Base-by-base conservation (phyloP, 2,329 filamentous ascomycete species). In the Lanzia echinophila region DNA sequence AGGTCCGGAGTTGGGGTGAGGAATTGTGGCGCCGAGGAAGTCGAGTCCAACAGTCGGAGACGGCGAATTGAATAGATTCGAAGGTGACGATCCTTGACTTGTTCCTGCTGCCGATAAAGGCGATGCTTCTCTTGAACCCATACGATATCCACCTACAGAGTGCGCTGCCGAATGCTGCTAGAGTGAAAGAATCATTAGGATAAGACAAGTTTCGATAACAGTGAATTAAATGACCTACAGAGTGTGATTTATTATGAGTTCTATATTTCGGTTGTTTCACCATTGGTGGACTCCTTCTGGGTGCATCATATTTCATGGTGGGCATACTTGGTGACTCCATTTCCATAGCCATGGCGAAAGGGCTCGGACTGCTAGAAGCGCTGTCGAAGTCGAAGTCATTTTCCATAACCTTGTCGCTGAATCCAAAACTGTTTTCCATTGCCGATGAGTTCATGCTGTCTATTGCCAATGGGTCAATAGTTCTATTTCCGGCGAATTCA, bases 311-410 rank as follows among this genome's bases (percentile, higher is more conserved):
- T 56, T 73, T 71, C 56, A 71, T 69, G 28, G 63, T 70, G 32
- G 71, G 68, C 70, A 74, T 76, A 6, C 64, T 65, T 38, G 65
- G 65, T 20, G 74, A 77, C 8, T 72, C 69, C 58, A 75, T 72
- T 52, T 71, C 60, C 32, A 60, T 53, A 12, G 55, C 46, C 44
- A 55, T 51, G 41, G 56, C 61, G 50, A 65, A 63, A 8, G 69
- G 71, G 53, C 73, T 75, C 6, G 82, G 79, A 56, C 79, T 85
- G 60, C 75, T 81, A 2, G 79, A 76, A 8, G 77, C 76, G 60
- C 79, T 81, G 15, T 78, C 76, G 63, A 84, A 83, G 59, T 82
- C 77, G 60, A 83, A 81, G 46, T 73, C 70, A 44, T 71, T 70
- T 50, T 76, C 71, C 71, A 78, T 74, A 49, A 72, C 72, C 59